Percentiles rank a stretch among this genome's conserved stretches.
phyloP scores from a whole-genome alignment of 2,329 filamentous ascomycete genomes.

The Fusarium sp. region DNA sequence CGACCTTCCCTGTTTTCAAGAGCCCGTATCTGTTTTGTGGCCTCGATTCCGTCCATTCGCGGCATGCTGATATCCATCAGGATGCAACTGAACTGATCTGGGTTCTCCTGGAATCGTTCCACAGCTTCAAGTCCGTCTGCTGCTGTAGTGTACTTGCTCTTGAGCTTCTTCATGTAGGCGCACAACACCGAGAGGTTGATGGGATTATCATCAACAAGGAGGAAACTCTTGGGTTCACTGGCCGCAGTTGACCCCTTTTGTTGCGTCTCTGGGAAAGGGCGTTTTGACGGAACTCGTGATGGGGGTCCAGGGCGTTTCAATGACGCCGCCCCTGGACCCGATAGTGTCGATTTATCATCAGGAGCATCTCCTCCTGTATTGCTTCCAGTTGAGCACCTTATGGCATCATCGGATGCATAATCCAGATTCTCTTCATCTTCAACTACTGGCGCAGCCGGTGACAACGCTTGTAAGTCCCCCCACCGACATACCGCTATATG shows the following conservation, averaged over 20 bases:
- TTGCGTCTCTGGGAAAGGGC: not conserved
- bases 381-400: not conserved
- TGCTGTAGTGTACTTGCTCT: conserved; percentile 45
- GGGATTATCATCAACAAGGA: conserved; percentile 40
- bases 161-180: conserved; percentile 51
- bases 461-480: conserved; percentile 36
- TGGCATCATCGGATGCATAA: not conserved
- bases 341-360: not conserved
- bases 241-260: not conserved
- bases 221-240: conserved; percentile 17
- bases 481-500: conserved; percentile 45
- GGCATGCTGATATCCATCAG: conserved; percentile 68
- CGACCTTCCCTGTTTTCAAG: conserved; percentile 59
- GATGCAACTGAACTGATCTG: conserved; percentile 47
- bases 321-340: not conserved
- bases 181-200: conserved; percentile 41
- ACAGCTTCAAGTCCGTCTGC: conserved; percentile 52
- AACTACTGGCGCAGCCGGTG: not conserved
- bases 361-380: not conserved
- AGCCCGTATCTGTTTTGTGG: conserved; percentile 61
- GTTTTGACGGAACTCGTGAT: not conserved
- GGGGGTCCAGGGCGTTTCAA: conserved; percentile 9
- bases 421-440: not conserved
- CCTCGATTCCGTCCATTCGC: conserved; percentile 63
- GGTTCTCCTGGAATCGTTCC: conserved; percentile 44